A percentile compares a stretch with the other conserved stretches of the same genome.
Conservation (phyloP, 75 land plant species). For the Sequoiadendron giganteum region DNA sequence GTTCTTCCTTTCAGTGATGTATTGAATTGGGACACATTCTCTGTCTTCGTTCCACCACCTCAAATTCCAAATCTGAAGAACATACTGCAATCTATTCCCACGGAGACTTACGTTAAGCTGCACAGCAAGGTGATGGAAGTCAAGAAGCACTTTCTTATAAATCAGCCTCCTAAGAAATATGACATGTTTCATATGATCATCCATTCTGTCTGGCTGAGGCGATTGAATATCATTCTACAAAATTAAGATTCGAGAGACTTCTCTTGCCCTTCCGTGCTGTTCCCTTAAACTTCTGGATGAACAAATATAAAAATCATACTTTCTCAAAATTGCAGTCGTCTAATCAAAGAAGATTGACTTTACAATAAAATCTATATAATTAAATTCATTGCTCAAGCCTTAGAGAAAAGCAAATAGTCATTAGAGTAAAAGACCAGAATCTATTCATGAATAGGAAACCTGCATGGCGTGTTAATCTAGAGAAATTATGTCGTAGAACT, state of each 20-base stretch:
- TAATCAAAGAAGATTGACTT: too few relatives aligned
- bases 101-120: conserved; percentile 32
- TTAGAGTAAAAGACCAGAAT: too few relatives aligned
- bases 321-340: too few relatives aligned
- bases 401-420: too few relatives aligned
- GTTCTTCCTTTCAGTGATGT: conserved; percentile 70
- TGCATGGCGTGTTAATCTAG: too few relatives aligned
- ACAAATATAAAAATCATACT: too few relatives aligned
- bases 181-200: conserved; percentile 57
- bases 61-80: conserved; percentile 48
- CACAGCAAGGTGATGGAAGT: conserved; percentile 39
- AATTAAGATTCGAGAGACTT: not conserved
- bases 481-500: too few relatives aligned
- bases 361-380: too few relatives aligned
- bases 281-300: too few relatives aligned
- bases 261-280: not conserved
- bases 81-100: conserved; percentile 37
- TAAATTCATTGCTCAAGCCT: too few relatives aligned
- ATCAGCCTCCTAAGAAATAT: conserved; percentile 39
- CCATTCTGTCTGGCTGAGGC: conserved; percentile 48
- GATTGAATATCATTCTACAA: conserved; percentile 24
- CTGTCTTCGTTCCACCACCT: conserved; percentile 32
- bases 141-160: conserved; percentile 35
- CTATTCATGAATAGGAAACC: too few relatives aligned
- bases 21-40: conserved; percentile 53